Percentiles rank a stretch among this genome's conserved stretches.
These are phyloP conservation scores for Torrubiella hemipterigena DNA, from an alignment of 2,329 filamentous ascomycete species.

Conservation along the genomic window DNA sequence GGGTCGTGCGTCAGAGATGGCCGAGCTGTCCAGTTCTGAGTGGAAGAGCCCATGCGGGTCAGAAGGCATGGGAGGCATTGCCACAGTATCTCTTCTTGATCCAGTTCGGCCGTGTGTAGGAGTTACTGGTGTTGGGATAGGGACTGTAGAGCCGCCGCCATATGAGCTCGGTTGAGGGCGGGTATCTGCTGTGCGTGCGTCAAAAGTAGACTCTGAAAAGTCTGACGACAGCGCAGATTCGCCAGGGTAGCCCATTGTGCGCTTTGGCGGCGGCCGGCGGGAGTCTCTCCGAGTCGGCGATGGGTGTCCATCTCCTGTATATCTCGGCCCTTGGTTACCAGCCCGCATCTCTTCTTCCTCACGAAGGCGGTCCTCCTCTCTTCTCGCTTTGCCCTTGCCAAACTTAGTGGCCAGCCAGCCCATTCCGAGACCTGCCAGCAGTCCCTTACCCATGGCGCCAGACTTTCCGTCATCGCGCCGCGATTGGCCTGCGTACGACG, in stretches of 20 bases:
- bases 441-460: slow-evolving; percentile 39
- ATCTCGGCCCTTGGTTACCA: slow-evolving; percentile 50
- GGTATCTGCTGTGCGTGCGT: slow-evolving; percentile 12
- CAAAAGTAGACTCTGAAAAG: slow-evolving; percentile 23
- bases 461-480: slow-evolving; percentile 32
- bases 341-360: slow-evolving; percentile 44
- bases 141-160: slow-evolving; percentile 5
- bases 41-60: slow-evolving; percentile 34
- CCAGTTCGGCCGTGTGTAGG: slow-evolving; percentile 8
- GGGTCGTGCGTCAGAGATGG: slow-evolving; percentile 20
- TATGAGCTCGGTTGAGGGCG: slow-evolving; percentile 9
- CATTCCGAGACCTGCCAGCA: slow-evolving; percentile 50
- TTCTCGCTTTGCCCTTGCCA: slow-evolving; percentile 37
- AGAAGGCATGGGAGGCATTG: slow-evolving; percentile 43
- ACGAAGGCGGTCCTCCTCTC: slow-evolving; percentile 32
- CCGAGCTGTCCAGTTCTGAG: slow-evolving; percentile 17
- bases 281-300: slow-evolving; percentile 29
- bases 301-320: slow-evolving; percentile 55
- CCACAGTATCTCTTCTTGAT: slow-evolving; percentile 24
- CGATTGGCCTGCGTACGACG: slow-evolving; percentile 52
- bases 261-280: slow-evolving; percentile 19
- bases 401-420: slow-evolving; percentile 59
- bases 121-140: slow-evolving; percentile 20
- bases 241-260: slow-evolving; percentile 15
- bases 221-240: slow-evolving; percentile 18